A percentile compares a stretch with the other conserved stretches of the same genome.
These are phyloP conservation scores for Flaveria sonorensis DNA, from an alignment of 129 eudicot genomes.

Conservation along the genomic window DNA sequence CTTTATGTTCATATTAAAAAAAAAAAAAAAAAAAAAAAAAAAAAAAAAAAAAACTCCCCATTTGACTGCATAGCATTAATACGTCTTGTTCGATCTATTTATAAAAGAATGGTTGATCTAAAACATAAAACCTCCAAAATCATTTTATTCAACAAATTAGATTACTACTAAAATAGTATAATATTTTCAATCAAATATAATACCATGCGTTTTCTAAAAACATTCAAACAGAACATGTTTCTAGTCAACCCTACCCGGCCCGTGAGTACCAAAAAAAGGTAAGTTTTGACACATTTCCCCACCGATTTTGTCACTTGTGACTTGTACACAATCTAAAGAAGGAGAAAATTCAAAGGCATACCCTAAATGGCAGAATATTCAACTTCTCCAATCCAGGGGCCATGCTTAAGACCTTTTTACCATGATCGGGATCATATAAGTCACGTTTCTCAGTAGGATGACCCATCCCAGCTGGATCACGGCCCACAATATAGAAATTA, in stretches of 20 bases:
- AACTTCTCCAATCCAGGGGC: constrained; percentile 86
- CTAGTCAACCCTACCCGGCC: neutral
- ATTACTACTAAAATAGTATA: too few relatives aligned
- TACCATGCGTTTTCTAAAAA: too few relatives aligned
- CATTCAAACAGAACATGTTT: neutral
- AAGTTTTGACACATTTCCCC: neutral
- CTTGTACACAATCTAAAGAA: neutral
- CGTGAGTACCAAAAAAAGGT: neutral
- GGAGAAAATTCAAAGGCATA: constrained; percentile 32
- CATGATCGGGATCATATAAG: constrained; percentile 93
- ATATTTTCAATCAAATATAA: too few relatives aligned
- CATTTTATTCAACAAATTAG: too few relatives aligned
- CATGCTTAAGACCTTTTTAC: constrained; percentile 93
- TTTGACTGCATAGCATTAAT: too few relatives aligned
- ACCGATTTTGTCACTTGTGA: neutral
- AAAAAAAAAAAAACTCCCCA: too few relatives aligned
- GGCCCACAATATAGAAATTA: constrained; percentile 90
- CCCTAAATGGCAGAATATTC: constrained; percentile 90
- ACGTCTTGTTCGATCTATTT: neutral
- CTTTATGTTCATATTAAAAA: too few relatives aligned
- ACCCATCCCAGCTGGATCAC: constrained; percentile 98
- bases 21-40: too few relatives aligned
- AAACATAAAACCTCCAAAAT: neutral
- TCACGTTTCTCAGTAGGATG: constrained; percentile 93
- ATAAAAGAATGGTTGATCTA: neutral